Percentiles rank a stretch among this genome's conserved stretches.
These are phyloP conservation scores for Aspergillus oerlinghausenensis DNA, from an alignment of 2,329 filamentous ascomycete genomes.

Conservation along the genomic window DNA sequence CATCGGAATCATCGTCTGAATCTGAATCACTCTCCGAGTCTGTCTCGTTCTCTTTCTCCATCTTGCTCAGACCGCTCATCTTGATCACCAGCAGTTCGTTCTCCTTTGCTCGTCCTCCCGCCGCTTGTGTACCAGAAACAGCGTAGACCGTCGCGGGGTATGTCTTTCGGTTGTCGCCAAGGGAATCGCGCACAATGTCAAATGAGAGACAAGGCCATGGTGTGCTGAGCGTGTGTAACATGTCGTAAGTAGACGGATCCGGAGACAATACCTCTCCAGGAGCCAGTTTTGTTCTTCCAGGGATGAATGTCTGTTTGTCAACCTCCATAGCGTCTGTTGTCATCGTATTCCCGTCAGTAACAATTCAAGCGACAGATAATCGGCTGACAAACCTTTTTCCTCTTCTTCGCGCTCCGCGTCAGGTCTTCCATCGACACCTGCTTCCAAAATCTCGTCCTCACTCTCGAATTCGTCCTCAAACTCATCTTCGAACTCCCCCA, in stretches of 20 bases:
- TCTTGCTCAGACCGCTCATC: slow-evolving; percentile 83
- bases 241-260: slow-evolving; percentile 91
- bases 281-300: slow-evolving; percentile 85
- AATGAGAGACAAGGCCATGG: slow-evolving; percentile 98
- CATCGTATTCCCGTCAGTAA: slow-evolving; percentile 13
- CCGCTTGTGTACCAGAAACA: slow-evolving; percentile 90
- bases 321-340: slow-evolving; percentile 75
- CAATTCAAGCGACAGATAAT: background rate
- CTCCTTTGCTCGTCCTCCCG: slow-evolving; percentile 67
- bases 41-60: slow-evolving; percentile 68
- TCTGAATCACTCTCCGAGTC: slow-evolving; percentile 67
- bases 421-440: slow-evolving; percentile 85
- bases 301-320: slow-evolving; percentile 92
- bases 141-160: slow-evolving; percentile 95
- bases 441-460: slow-evolving; percentile 88
- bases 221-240: slow-evolving; percentile 90
- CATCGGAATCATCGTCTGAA: slow-evolving; percentile 66
- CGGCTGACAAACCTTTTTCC: slow-evolving; percentile 54
- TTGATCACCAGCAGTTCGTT: slow-evolving; percentile 97
- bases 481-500: slow-evolving; percentile 65
- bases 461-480: slow-evolving; percentile 97
- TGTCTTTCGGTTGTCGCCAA: slow-evolving; percentile 85
- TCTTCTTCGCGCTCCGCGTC: slow-evolving; percentile 92
- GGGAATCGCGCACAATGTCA: slow-evolving; percentile 78
- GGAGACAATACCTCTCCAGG: slow-evolving; percentile 87